Percentiles rank a stretch among this genome's conserved stretches.
Conservation (phyloP, 495 filamentous ascomycete species). For the Bombardia bombarda region DNA sequence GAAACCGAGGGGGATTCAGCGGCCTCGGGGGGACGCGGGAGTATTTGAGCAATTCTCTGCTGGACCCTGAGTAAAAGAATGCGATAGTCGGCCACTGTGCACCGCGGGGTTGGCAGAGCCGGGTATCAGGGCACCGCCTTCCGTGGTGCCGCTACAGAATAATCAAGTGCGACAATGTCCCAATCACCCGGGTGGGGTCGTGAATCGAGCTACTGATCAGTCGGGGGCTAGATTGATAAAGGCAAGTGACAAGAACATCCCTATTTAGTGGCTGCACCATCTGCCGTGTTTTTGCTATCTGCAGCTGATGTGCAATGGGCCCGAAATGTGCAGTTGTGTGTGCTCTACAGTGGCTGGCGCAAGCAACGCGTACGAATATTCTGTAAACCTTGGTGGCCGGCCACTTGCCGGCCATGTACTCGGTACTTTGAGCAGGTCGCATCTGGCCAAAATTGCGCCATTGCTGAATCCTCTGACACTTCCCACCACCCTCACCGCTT, state of each 20-base stretch:
- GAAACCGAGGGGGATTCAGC: neutral
- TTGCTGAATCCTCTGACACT: constrained; percentile 6
- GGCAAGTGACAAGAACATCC: too few relatives aligned
- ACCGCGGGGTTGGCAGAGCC: constrained; percentile 11
- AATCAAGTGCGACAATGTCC: too few relatives aligned
- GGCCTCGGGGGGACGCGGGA: constrained; percentile 11
- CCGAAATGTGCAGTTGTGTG: too few relatives aligned
- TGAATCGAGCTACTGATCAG: too few relatives aligned
- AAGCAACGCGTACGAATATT: constrained; percentile 11
- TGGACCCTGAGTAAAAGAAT: constrained; percentile 12
- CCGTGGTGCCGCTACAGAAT: constrained; percentile 21
- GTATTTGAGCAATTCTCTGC: constrained; percentile 30
- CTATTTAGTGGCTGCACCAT: too few relatives aligned
- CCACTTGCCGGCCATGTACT: constrained; percentile 13
- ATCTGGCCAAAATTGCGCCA: constrained; percentile 23
- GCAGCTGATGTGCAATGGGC: too few relatives aligned
- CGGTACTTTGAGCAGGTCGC: constrained; percentile 12
- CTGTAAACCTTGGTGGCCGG: constrained; percentile 7
- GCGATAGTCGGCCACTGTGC: constrained; percentile 23
- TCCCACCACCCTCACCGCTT: constrained; percentile 7
- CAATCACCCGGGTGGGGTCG: too few relatives aligned
- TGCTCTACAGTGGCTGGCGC: too few relatives aligned
- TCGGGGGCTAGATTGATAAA: too few relatives aligned
- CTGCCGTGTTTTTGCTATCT: too few relatives aligned
- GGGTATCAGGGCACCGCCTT: too few relatives aligned